These are phyloP conservation scores for Anisodus acutangulus DNA, from an alignment of 257 asterid genomes.

Conservation along the genomic window DNA sequence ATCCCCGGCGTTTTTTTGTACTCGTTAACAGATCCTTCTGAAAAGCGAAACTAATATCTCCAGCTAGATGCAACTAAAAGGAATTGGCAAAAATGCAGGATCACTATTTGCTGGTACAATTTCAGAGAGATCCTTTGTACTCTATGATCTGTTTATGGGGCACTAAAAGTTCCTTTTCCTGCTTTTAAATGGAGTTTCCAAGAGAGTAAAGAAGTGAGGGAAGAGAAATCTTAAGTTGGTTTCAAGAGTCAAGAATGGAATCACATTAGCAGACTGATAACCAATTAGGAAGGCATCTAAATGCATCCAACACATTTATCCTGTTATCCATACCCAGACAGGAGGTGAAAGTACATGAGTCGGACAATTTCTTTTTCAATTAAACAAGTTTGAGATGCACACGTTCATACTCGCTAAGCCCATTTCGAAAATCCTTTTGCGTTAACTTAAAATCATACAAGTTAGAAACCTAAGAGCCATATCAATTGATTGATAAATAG, in stretches of 20 bases:
- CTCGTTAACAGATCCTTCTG: background rate
- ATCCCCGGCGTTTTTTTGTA: background rate
- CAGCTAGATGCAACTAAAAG: background rate
- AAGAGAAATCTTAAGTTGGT: background rate
- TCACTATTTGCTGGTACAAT: background rate
- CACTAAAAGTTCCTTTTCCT: too few species aligned
- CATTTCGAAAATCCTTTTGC: background rate
- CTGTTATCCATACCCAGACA: background rate
- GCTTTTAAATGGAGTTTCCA: background rate
- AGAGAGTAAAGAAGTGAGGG: background rate
- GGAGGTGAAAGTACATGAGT: background rate
- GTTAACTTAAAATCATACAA: background rate
- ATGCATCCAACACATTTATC: background rate
- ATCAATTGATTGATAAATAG: background rate
- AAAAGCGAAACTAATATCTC: background rate
- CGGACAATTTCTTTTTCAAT: background rate
- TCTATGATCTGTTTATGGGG: too few species aligned
- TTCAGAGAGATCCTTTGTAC: background rate
- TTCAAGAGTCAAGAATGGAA: background rate
- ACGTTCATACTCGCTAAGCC: background rate
- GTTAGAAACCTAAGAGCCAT: background rate
- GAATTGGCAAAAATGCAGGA: background rate
- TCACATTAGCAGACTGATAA: background rate
- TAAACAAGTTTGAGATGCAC: background rate
- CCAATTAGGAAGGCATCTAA: background rate